A percentile compares a stretch with the other conserved stretches of the same genome.
Conservation (phyloP, 345 rosid species). For the Euphorbia pulcherrima region DNA sequence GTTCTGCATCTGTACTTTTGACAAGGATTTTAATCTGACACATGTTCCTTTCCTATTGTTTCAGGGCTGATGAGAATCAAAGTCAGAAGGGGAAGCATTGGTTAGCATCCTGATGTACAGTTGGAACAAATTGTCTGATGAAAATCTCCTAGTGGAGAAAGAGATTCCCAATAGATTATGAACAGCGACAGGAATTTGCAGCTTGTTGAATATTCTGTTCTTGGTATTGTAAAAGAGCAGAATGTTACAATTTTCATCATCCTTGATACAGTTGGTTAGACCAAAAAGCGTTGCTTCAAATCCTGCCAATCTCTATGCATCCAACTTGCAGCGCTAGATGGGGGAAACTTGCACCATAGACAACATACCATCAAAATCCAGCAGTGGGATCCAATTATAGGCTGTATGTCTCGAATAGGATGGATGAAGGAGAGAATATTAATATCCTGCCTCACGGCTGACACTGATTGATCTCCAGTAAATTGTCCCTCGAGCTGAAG, state of each 20-base stretch:
- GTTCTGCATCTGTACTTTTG: no score
- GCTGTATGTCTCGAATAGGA: not conserved
- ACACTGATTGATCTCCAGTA: constrained; percentile 12
- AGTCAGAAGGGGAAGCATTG: no score
- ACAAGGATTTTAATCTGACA: no score
- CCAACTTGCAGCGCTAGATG: not conserved
- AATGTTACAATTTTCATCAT: not conserved
- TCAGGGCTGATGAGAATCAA: no score
- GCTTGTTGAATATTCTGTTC: not conserved
- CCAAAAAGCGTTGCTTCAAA: not conserved
- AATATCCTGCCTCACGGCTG: no score
- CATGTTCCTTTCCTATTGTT: not conserved
- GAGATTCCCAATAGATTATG: not conserved
- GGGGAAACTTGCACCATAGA: constrained; percentile 9
- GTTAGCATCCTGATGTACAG: no score
- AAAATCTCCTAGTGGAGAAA: not conserved
- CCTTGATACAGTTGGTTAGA: not conserved
- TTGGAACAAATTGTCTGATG: not conserved
- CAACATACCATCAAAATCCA: constrained; percentile 5
- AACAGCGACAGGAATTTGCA: not conserved
- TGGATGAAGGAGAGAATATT: constrained; percentile 5
- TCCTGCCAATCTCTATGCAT: not conserved
- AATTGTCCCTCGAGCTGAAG: not conserved
- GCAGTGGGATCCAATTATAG: not conserved
- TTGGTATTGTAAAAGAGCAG: constrained; percentile 1